Evolutionary conservation across 106 monocot species (phyloP).

Genomic region (Phalaenopsis equestris): DNA sequence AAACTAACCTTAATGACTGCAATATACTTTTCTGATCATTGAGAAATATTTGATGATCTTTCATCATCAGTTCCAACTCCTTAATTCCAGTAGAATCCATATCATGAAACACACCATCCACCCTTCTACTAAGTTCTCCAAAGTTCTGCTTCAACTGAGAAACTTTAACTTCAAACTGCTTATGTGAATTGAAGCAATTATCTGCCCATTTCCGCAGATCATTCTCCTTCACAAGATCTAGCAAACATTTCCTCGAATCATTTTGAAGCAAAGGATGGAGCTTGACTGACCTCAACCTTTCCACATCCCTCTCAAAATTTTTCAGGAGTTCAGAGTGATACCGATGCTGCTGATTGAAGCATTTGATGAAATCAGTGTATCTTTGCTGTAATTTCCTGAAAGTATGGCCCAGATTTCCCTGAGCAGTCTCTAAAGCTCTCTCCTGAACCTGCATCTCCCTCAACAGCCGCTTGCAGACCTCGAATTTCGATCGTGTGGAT

Average conservation of each 20-base stretch:
- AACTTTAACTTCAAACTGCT: conserved; percentile 86
- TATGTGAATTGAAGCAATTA: conserved; percentile 54
- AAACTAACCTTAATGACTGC: conserved; percentile 80
- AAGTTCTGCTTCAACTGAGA: conserved; percentile 73
- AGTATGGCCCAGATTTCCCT: conserved; percentile 66
- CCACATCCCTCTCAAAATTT: conserved; percentile 67
- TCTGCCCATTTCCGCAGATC: conserved; percentile 59
- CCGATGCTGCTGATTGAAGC: conserved; percentile 61
- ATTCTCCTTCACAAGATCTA: conserved; percentile 84
- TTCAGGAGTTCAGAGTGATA: conserved; percentile 55
- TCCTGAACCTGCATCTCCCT: conserved; percentile 83
- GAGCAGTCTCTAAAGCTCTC: conserved; percentile 70
- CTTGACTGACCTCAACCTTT: conserved; percentile 46
- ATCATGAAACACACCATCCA: conserved; percentile 39
- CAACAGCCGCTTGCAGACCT: conserved; percentile 65
- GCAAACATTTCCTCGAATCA: conserved; percentile 54
- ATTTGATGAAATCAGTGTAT: conserved; percentile 58
- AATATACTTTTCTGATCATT: conserved; percentile 79
- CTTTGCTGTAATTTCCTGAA: conserved; percentile 50
- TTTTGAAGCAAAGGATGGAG: conserved; percentile 65
- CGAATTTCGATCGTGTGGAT: conserved; percentile 38
- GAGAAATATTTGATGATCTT: conserved; percentile 55
- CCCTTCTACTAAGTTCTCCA: conserved; percentile 53
- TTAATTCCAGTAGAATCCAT: conserved; percentile 36
- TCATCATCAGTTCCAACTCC: conserved; percentile 51